Conservation (phyloP, 2,329 filamentous ascomycete species). For the Didymella segeticola region DNA sequence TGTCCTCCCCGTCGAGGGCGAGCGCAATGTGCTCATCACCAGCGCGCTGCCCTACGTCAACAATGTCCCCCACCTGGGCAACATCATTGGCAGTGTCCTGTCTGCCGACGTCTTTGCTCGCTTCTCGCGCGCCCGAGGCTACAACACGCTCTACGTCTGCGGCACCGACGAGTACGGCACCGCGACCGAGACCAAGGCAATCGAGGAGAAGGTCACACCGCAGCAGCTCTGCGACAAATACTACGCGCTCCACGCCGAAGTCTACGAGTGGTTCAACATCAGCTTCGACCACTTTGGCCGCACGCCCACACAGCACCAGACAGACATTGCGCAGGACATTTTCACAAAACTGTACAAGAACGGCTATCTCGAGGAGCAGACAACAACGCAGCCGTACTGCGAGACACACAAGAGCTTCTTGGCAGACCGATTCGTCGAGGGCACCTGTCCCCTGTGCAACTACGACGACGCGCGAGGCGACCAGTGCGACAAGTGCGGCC, state of each 20-base stretch:
- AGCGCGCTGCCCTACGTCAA: constrained; percentile 89
- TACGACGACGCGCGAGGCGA: constrained; percentile 61
- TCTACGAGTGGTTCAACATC: constrained; percentile 97
- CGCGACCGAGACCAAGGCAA: constrained; percentile 92
- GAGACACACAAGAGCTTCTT: constrained; percentile 63
- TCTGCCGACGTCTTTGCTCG: constrained; percentile 80
- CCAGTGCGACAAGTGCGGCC: constrained; percentile 61
- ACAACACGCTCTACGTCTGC: constrained; percentile 84
- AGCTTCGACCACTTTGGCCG: constrained; percentile 94
- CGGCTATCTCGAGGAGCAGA: constrained; percentile 84
- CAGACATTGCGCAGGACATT: constrained; percentile 89
- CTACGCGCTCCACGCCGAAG: constrained; percentile 84
- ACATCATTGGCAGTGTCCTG: constrained; percentile 64
- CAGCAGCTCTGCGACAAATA: constrained; percentile 90
- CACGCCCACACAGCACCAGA: constrained; percentile 88
- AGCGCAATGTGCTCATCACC: constrained; percentile 89
- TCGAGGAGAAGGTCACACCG: constrained; percentile 84
- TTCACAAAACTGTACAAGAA: constrained; percentile 89
- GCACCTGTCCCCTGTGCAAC: constrained; percentile 74
- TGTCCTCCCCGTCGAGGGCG: constrained; percentile 59
- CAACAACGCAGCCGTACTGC: constrained; percentile 90
- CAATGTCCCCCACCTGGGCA: constrained; percentile 74
- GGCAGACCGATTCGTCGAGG: constrained; percentile 74
- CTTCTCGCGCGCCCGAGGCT: constrained; percentile 79
- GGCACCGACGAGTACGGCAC: constrained; percentile 95